phyloP scores from a whole-genome alignment of 495 filamentous ascomycete genomes.

The Annulohypoxylon bovei region DNA sequence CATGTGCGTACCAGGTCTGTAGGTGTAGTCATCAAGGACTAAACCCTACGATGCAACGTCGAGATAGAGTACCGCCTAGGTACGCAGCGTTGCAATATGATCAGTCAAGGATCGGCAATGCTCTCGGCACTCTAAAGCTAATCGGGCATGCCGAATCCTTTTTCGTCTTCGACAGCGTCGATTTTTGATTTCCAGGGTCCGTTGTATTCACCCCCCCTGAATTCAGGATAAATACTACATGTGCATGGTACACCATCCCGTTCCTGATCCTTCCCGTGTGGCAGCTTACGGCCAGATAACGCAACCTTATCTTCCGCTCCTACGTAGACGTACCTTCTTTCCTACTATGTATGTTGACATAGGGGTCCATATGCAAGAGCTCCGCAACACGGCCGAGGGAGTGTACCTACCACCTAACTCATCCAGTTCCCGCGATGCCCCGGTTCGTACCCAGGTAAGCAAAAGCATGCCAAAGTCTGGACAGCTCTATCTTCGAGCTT shows the following conservation, averaged over 20 bases:
- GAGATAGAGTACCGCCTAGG: slow-evolving; percentile 6
- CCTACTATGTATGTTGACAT: not conserved
- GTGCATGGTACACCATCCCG: slow-evolving; percentile 33
- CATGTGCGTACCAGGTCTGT: not conserved
- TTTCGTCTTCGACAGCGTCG: not conserved
- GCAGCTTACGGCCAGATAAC: slow-evolving; percentile 1
- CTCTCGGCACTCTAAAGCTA: slow-evolving; percentile 29
- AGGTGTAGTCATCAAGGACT: slow-evolving; percentile 13
- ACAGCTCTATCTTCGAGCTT: slow-evolving; percentile 2
- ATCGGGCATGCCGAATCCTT: slow-evolving; percentile 21
- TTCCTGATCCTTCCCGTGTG: slow-evolving; percentile 33
- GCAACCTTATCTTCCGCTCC: slow-evolving; percentile 34
- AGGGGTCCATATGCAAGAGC: slow-evolving; percentile 20
- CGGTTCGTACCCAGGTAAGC: not conserved
- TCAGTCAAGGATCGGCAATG: slow-evolving; percentile 31
- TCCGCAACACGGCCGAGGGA: slow-evolving; percentile 28
- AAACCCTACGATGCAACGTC: slow-evolving; percentile 38
- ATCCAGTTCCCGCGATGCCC: not conserved
- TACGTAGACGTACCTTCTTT: slow-evolving; percentile 11
- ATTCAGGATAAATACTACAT: slow-evolving; percentile 42
- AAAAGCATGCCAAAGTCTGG: not conserved
- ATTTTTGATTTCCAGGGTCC: slow-evolving; percentile 30
- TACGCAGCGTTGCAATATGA: slow-evolving; percentile 30
- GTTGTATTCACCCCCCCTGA: slow-evolving; percentile 40
- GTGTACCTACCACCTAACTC: slow-evolving; percentile 23